Evolutionary conservation across 176 grass and related monocot genomes (phyloP).

Genomic region (Oryza glaberrima): DNA sequence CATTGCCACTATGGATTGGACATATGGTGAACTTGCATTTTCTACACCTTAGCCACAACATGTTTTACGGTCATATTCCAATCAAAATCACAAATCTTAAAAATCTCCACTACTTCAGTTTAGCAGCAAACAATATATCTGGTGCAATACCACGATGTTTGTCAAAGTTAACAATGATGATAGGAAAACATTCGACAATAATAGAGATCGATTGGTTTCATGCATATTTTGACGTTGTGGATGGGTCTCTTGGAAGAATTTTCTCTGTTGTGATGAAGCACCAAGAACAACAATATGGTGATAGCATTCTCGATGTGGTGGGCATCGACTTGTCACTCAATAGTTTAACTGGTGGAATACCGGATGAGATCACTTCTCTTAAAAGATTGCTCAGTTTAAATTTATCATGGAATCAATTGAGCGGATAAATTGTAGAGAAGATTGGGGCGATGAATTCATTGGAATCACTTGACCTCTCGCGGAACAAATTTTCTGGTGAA

Average conservation of each 20-base stretch:
- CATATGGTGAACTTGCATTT: neutral
- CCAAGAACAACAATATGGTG: neutral
- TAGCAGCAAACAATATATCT: neutral
- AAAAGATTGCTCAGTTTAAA: no score
- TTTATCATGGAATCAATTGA: no score
- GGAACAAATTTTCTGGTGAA: no score
- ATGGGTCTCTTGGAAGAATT: no score
- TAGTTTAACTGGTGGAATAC: slow-evolving; percentile 17
- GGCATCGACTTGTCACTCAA: neutral
- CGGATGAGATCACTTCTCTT: neutral
- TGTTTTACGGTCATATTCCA: neutral
- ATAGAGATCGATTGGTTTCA: no score
- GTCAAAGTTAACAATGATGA: slow-evolving; percentile 1
- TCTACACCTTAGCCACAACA: neutral
- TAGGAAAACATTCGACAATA: neutral
- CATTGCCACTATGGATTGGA: neutral
- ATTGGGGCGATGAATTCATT: no score
- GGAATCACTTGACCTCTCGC: no score
- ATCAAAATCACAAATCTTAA: neutral
- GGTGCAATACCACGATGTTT: neutral
- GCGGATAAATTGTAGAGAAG: no score
- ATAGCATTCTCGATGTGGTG: neutral
- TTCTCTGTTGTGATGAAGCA: no score
- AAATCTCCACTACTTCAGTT: neutral
- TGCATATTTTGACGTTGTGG: no score